Conservation (phyloP, 1,284 basidiomycete genomes). For the Apiotrichum mycotoxinovorans region DNA sequence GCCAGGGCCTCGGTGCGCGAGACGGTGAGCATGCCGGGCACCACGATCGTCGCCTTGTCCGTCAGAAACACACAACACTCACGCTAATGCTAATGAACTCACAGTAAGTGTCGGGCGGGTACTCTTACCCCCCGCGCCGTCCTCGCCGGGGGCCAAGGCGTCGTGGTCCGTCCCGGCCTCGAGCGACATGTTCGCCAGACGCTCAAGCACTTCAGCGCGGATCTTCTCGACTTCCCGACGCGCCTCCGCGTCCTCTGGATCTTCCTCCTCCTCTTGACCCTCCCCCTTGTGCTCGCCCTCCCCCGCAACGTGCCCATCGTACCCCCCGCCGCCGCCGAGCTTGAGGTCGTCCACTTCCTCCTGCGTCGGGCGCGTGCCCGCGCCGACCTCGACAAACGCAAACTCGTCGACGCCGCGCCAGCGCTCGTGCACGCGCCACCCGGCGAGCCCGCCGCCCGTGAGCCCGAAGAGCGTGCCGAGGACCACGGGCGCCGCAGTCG, state of each 20-base stretch:
- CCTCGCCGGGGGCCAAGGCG: not conserved
- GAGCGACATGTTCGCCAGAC: slow-evolving; percentile 7
- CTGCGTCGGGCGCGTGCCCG: slow-evolving; percentile 37
- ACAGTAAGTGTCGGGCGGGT: slow-evolving; percentile 45
- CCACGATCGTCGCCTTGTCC: slow-evolving; percentile 50
- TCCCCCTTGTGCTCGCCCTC: slow-evolving; percentile 9
- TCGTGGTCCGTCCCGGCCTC: slow-evolving; percentile 1
- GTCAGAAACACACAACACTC: not conserved
- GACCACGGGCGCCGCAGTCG: slow-evolving; percentile 52
- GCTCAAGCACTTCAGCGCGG: slow-evolving; percentile 11
- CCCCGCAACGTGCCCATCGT: slow-evolving; percentile 2
- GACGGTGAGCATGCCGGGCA: slow-evolving; percentile 53
- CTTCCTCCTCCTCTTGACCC: not conserved
- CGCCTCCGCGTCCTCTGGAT: slow-evolving; percentile 8
- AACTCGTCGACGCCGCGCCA: slow-evolving; percentile 56
- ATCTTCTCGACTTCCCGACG: slow-evolving; percentile 6
- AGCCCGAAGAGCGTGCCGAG: slow-evolving; percentile 56
- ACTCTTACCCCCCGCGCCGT: slow-evolving; percentile 23
- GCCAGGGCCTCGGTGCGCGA: slow-evolving; percentile 50
- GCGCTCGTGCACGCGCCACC: slow-evolving; percentile 53
- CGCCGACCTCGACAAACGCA: slow-evolving; percentile 52
- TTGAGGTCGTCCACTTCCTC: slow-evolving; percentile 42
- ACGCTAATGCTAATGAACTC: slow-evolving; percentile 18
- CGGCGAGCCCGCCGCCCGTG: slow-evolving; percentile 54
- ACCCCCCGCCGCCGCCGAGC: slow-evolving; percentile 7